Base-by-base conservation (phyloP, 805 yeast species). In the Spathaspora girioi region DNA sequence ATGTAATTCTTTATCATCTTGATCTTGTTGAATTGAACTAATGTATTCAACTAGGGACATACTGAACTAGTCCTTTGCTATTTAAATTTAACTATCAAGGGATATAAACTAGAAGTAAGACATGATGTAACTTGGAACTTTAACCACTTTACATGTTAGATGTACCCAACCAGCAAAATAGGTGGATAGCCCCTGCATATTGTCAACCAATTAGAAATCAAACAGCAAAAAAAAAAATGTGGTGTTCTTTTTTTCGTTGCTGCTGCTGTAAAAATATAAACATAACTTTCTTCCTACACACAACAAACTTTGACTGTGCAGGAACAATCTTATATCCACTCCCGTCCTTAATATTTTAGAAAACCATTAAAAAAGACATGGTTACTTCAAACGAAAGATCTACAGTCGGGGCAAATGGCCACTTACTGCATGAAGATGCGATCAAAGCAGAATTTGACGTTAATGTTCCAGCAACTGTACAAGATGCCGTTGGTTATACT, bases 381-480 rank as follows among this genome's bases (percentile, higher is more conserved):
- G 38, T 45, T 14, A 65, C 69, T 23, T 63, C 67, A 26, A 65
- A 61, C 52, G 71, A 67, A 52, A 56, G 71, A 51, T 62, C 62
- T 17, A 59, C 65, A n/a, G n/a, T n/a, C n/a, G n/a, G n/a, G n/a
- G n/a, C n/a, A 26, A 49, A 52, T 45, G 54, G 51, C 6, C 57
- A 54, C 40, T 53, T 54, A 29, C 56, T 50, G 42, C 47, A 41
- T 27, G 43, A 46, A 46, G 43, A 52, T 50, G 50, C 51, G 45
- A 38, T 53, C 38, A 27, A 17, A 20, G 46, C 19, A 6, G 31
- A 26, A 9, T 43, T 27, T 43, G 46, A 54, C 45, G 54, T 50
- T 35, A 45, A 43, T 48, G 51, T 48, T n/a, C 51, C 12, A 18
- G 38, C 38, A 46, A n/a, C n/a, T n/a, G 53, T 49, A 47, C 50